These are phyloP conservation scores for Corynespora cassiicola DNA, from an alignment of 2,329 filamentous ascomycete species.

Conservation along the genomic window DNA sequence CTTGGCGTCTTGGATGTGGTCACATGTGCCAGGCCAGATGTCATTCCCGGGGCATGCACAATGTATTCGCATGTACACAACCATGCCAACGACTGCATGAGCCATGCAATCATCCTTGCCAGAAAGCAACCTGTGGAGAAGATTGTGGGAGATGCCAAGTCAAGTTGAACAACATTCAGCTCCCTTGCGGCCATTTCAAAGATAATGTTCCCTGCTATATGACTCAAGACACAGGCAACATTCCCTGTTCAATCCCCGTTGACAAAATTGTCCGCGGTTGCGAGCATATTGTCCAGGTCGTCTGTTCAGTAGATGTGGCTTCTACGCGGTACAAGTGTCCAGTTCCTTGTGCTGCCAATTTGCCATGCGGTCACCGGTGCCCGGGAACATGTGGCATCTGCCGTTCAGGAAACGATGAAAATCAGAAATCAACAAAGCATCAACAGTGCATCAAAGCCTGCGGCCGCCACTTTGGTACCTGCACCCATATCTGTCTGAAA, in stretches of 20 bases:
- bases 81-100: conserved; percentile 29
- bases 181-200: conserved; percentile 37
- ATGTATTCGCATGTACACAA: conserved; percentile 28
- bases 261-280: conserved; percentile 61
- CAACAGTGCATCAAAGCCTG: conserved; percentile 26
- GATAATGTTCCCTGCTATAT: conserved; percentile 21
- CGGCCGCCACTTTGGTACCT: conserved; percentile 32
- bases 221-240: conserved; percentile 50
- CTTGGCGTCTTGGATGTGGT: conserved; percentile 32
- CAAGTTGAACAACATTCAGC: conserved; percentile 20
- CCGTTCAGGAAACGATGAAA: conserved; percentile 40
- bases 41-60: conserved; percentile 39
- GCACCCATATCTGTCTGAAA: conserved; percentile 33
- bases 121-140: conserved; percentile 36
- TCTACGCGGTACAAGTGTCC: conserved; percentile 54
- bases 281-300: conserved; percentile 57
- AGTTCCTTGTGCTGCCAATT: conserved; percentile 51
- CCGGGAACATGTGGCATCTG: conserved; percentile 58
- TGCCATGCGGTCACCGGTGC: conserved; percentile 68
- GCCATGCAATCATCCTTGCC: conserved; percentile 34
- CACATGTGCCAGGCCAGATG: conserved; percentile 35
- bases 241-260: conserved; percentile 59
- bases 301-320: conserved; percentile 59
- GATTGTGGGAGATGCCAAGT: conserved; percentile 30
- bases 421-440: conserved; percentile 13